Evolutionary conservation across 495 filamentous ascomycete genomes (phyloP), one percentile per base, ranked within the genome.

Genomic region (Aspergillus wentii): DNA sequence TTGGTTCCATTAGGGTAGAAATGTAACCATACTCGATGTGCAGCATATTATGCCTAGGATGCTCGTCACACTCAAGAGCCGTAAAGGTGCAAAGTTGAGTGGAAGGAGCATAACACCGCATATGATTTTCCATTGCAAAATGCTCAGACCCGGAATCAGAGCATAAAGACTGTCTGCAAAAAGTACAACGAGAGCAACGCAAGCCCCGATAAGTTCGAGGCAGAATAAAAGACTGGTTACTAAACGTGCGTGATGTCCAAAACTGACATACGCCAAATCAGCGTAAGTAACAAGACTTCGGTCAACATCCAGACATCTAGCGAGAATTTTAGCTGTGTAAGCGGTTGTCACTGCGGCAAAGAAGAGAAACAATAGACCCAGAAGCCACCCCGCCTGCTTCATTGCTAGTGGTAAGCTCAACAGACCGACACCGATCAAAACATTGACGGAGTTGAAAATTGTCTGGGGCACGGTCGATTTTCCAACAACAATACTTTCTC

Each of bases 381-480:
- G 72, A 17, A 96, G 48, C 92, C 92, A 97, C 16, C 92, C 92
- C 18, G 86, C 80, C 50, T 96, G 89, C 44, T 85, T 88, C 49
- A 98, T 66, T 3, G 85, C 92, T 53, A 98, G 74, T 8, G 92
- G 94, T 39, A 98, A 69, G 64, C 85, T 90, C 32, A 98, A 63
- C 14, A 98, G 60, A 0, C 92, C 92, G 30, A 98, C 80, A 13
- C 92, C 92, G 43, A 98, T 90, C 27, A 98, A 64, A 23, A 95
- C 87, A 54, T 98, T 98, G 36, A 94, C 88, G 11, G 87, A 92
- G 57, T 98, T 98, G 66, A 98, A 95, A 42, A 96, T 73, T 0
- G 92, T 97, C 65, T 98, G 92, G 2, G 91, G 89, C 19, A 96
- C 66, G 2, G 92, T 98, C 8, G 86, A 94, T 68, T 91, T 88